Evolutionary conservation across 305 asterid species (phyloP).

Genomic region (Lippia alba): DNA sequence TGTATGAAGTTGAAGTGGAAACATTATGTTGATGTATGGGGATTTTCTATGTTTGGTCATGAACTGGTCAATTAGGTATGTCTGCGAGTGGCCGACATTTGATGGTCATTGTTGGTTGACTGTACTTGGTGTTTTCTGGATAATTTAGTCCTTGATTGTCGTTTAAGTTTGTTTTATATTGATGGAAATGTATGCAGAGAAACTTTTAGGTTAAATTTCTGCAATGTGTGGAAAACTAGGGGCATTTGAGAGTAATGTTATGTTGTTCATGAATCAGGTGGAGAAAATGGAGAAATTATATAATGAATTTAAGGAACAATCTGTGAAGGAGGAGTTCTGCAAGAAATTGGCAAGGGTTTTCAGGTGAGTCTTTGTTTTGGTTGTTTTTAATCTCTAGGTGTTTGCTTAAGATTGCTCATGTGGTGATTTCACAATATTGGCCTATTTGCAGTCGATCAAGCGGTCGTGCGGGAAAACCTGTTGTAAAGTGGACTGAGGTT

Average conservation of each 20-base stretch:
- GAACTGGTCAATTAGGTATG: not conserved
- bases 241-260: constrained; percentile 19
- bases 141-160: constrained; percentile 13
- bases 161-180: not conserved
- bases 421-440: constrained; percentile 10
- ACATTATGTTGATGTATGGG: not conserved
- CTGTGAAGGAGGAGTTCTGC: constrained; percentile 54
- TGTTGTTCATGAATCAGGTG: constrained; percentile 47
- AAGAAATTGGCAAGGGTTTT: constrained; percentile 71
- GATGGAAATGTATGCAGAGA: not conserved
- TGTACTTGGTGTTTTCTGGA: constrained; percentile 1
- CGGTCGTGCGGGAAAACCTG: constrained; percentile 84
- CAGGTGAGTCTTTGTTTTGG: constrained; percentile 52
- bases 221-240: constrained; percentile 17
- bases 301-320: constrained; percentile 44
- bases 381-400: not conserved
- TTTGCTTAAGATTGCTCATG: constrained; percentile 18
- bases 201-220: constrained; percentile 13
- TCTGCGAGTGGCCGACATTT: constrained; percentile 7
- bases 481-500: constrained; percentile 82
- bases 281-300: constrained; percentile 69
- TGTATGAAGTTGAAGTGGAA: constrained; percentile 14
- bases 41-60: not conserved
- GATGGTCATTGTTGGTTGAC: constrained; percentile 15
- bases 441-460: constrained; percentile 64